Evolutionary conservation across 2,329 filamentous ascomycete genomes (phyloP).

Genomic region (Ramularia collo-cygni): DNA sequence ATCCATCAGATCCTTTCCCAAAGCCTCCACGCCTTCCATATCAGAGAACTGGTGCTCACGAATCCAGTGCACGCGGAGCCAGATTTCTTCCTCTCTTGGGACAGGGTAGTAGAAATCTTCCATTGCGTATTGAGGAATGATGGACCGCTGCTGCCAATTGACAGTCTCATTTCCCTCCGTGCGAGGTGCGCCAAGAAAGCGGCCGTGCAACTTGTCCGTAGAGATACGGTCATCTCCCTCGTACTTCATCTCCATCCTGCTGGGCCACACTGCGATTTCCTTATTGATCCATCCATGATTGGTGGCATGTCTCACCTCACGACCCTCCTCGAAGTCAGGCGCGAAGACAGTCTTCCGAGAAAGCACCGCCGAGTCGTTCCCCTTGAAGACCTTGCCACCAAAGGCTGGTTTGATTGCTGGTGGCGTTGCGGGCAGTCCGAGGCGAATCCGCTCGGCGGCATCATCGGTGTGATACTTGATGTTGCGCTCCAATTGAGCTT

Average conservation of each 20-base stretch:
- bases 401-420: slow-evolving; percentile 8
- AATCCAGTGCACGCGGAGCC: slow-evolving; percentile 13
- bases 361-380: slow-evolving; percentile 28
- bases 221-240: slow-evolving; percentile 42
- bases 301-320: not conserved
- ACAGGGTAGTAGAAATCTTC: slow-evolving; percentile 29
- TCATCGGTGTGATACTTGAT: not conserved
- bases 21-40: slow-evolving; percentile 14
- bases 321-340: slow-evolving; percentile 3
- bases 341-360: slow-evolving; percentile 34
- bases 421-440: not conserved
- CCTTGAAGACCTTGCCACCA: slow-evolving; percentile 13
- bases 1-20: slow-evolving; percentile 20
- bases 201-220: slow-evolving; percentile 36
- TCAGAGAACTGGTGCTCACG: slow-evolving; percentile 17
- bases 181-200: slow-evolving; percentile 39
- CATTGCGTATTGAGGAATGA: slow-evolving; percentile 32
- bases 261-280: slow-evolving; percentile 36
- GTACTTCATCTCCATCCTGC: slow-evolving; percentile 38
- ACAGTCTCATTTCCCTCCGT: slow-evolving; percentile 35
- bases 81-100: slow-evolving; percentile 13
- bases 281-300: not conserved
- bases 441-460: slow-evolving; percentile 1
- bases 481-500: too few relatives aligned
- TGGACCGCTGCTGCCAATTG: slow-evolving; percentile 36